phyloP scores from a whole-genome alignment of 1,284 basidiomycete species.

The Filobasidium uniguttulatum region DNA sequence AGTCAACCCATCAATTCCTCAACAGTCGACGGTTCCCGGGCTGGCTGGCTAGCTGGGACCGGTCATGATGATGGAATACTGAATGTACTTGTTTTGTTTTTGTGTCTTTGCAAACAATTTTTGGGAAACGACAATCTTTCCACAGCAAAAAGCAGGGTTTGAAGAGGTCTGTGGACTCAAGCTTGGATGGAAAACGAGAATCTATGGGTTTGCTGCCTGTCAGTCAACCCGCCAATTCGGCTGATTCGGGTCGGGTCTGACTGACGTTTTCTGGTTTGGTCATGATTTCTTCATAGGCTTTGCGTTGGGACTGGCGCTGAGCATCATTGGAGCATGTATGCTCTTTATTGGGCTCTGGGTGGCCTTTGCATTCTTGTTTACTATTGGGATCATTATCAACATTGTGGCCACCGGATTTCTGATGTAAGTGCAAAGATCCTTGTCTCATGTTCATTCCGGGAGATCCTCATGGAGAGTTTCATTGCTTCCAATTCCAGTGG shows the following conservation, averaged over 20 bases:
- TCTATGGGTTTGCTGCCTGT: not conserved
- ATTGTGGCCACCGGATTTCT: conserved; percentile 81
- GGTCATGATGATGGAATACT: not conserved
- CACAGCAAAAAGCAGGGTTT: not conserved
- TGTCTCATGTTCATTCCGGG: not conserved
- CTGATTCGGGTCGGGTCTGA: too few relatives aligned
- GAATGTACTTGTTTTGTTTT: not conserved
- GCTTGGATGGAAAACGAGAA: not conserved
- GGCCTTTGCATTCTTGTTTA: conserved; percentile 53
- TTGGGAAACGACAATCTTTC: not conserved
- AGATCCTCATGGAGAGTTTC: conserved; percentile 1
- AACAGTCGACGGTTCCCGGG: not conserved
- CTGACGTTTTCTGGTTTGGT: not conserved
- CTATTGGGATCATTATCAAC: conserved; percentile 64
- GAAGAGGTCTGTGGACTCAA: conserved; percentile 1
- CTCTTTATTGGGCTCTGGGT: not conserved
- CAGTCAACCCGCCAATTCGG: not conserved
- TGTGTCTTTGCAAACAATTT: not conserved
- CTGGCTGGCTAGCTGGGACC: not conserved
- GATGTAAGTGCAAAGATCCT: conserved; percentile 50
- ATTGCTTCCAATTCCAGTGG: conserved; percentile 29
- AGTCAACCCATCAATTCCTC: not conserved
- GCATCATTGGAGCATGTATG: not conserved
- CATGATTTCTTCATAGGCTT: not conserved
- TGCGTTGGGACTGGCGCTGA: not conserved